phyloP scores from a whole-genome alignment of 2,329 filamentous ascomycete genomes.

The Apiospora kogelbergensis region DNA sequence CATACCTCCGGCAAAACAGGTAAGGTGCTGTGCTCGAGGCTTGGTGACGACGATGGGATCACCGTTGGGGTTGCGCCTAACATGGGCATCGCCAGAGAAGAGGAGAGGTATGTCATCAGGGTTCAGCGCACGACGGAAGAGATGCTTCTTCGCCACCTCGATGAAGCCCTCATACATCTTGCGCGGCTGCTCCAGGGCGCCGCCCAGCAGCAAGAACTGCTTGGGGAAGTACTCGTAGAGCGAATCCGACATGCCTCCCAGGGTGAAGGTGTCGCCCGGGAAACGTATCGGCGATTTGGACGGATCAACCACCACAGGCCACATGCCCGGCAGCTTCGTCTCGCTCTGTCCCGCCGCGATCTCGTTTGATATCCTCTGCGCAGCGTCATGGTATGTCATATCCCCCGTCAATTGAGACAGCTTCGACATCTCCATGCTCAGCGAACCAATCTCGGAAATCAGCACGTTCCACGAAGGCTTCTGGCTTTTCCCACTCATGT shows the following conservation, averaged over 20 bases:
- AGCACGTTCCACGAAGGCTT: slow-evolving; percentile 21
- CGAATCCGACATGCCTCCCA: slow-evolving; percentile 38
- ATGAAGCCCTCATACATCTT: slow-evolving; percentile 64
- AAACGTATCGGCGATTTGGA: slow-evolving; percentile 57
- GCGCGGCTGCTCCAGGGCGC: slow-evolving; percentile 55
- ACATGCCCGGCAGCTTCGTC: slow-evolving; percentile 54
- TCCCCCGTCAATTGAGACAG: slow-evolving; percentile 31
- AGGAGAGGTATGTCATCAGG: slow-evolving; percentile 59
- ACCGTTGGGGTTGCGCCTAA: slow-evolving; percentile 4
- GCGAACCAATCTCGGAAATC: slow-evolving; percentile 31
- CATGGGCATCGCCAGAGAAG: slow-evolving; percentile 46
- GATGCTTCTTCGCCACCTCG: slow-evolving; percentile 55
- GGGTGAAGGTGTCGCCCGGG: slow-evolving; percentile 36
- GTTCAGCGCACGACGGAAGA: slow-evolving; percentile 66
- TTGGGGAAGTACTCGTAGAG: slow-evolving; percentile 54
- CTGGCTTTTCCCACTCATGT: slow-evolving; percentile 21
- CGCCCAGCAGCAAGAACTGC: slow-evolving; percentile 56
- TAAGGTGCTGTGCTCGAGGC: slow-evolving; percentile 41
- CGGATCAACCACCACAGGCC: slow-evolving; percentile 60
- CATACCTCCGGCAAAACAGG: slow-evolving; percentile 53
- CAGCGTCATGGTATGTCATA: slow-evolving; percentile 31
- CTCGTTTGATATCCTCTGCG: slow-evolving; percentile 27
- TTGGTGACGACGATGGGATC: neutral
- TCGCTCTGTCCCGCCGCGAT: slow-evolving; percentile 24
- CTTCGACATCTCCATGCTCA: slow-evolving; percentile 34